A percentile compares a stretch with the other conserved stretches of the same genome.
These are phyloP conservation scores for Eruca vesicaria DNA, from an alignment of 441 rosid species.

Conservation along the genomic window DNA sequence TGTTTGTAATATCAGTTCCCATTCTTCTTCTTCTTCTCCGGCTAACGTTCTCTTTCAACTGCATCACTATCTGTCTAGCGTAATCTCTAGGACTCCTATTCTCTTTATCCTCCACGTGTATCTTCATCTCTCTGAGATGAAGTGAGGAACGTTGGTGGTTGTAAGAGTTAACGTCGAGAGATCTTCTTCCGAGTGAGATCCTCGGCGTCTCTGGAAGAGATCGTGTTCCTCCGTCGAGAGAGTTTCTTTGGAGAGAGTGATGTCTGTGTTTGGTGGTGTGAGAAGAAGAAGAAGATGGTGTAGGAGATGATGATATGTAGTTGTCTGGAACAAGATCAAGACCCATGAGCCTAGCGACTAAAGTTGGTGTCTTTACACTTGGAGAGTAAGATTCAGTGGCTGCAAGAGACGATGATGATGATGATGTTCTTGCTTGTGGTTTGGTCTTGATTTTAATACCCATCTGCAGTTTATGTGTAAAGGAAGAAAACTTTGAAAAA, in stretches of 20 bases:
- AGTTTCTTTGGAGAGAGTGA: conserved; percentile 36
- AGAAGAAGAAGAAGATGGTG: conserved; percentile 43
- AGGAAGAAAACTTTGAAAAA: conserved; percentile 20
- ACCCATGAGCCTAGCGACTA: conserved; percentile 95
- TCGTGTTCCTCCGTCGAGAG: conserved; percentile 54
- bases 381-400: conserved; percentile 49
- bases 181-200: conserved; percentile 71
- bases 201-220: conserved; percentile 90
- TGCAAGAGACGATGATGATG: conserved; percentile 15
- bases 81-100: too few species aligned
- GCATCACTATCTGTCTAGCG: too few species aligned
- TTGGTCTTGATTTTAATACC: conserved; percentile 73
- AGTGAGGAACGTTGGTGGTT: conserved; percentile 64
- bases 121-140: too few species aligned
- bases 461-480: conserved; percentile 43
- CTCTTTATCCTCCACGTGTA: too few species aligned
- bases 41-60: too few species aligned
- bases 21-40: too few species aligned
- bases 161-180: conserved; percentile 50
- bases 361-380: conserved; percentile 71
- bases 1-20: too few species aligned
- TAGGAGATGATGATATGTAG: conserved; percentile 43
- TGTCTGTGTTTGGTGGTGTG: conserved; percentile 28
- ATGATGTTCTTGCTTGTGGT: conserved; percentile 38
- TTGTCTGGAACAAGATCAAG: conserved; percentile 81